Percentiles rank a stretch among this genome's conserved stretches.
phyloP scores from a whole-genome alignment of 768 basidiomycete genomes.

The Mycena vitilis region DNA sequence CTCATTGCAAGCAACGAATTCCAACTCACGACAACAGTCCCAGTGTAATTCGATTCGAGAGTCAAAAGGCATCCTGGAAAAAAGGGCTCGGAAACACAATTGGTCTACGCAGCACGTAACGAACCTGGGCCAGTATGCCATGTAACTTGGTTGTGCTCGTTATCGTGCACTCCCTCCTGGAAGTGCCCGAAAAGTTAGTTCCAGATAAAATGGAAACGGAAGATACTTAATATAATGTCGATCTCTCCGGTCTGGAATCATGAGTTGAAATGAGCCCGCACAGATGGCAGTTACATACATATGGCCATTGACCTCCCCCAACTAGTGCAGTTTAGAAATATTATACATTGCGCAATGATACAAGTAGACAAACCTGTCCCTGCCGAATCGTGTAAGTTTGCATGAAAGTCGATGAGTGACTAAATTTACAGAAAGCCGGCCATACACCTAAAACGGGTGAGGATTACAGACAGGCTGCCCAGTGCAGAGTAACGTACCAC shows the following conservation, averaged over 20 bases:
- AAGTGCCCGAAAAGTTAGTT: conserved; percentile 2
- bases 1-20: background rate
- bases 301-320: conserved; percentile 72
- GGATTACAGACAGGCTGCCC: conserved; percentile 4
- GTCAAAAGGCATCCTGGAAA: conserved; percentile 68
- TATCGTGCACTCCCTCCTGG: conserved; percentile 85
- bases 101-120: conserved; percentile 29
- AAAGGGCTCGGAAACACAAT: background rate
- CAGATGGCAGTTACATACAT: conserved; percentile 53
- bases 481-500: conserved; percentile 61
- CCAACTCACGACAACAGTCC: conserved; percentile 67
- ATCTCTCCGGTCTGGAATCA: conserved; percentile 76
- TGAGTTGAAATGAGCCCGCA: conserved; percentile 5
- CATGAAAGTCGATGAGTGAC: background rate
- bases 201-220: too few species aligned
- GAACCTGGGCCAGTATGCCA: conserved; percentile 79
- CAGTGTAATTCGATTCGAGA: conserved; percentile 67
- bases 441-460: conserved; percentile 66
- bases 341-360: background rate
- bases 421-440: conserved; percentile 81
- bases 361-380: conserved; percentile 31
- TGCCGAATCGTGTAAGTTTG: conserved; percentile 7
- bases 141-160: conserved; percentile 86
- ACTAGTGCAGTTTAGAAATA: conserved; percentile 44
- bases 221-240: conserved; percentile 53